A percentile compares a stretch with the other conserved stretches of the same genome.
Evolutionary conservation across 225 moss, liverwort and hornwort species (phyloP).

Genomic region (Rhytidiadelphus loreus): DNA sequence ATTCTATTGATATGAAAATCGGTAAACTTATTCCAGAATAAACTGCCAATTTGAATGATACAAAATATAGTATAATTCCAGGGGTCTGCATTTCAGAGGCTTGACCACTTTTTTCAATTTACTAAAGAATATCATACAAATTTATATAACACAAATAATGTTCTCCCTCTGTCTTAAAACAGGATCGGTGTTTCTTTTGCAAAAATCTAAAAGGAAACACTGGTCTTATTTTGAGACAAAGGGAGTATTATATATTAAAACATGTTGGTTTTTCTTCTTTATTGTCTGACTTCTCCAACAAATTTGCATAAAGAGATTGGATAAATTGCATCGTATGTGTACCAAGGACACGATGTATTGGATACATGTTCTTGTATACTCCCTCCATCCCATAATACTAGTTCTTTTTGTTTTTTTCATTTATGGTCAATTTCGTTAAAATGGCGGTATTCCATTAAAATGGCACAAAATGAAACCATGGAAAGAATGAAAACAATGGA

Average conservation of each 20-base stretch:
- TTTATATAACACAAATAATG: background rate
- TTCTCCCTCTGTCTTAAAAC: no score
- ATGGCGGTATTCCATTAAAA: no score
- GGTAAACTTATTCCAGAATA: background rate
- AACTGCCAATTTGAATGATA: background rate
- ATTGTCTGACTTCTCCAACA: background rate
- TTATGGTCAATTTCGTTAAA: no score
- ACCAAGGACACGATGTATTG: background rate
- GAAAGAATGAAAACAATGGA: no score
- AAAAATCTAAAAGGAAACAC: no score
- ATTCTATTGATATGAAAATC: background rate
- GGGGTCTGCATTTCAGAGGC: background rate
- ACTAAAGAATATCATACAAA: no score
- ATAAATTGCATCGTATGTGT: background rate
- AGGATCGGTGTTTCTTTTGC: no score
- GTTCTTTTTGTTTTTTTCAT: rapidly evolving
- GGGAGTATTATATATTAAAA: background rate
- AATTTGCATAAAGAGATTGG: background rate
- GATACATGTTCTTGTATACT: background rate
- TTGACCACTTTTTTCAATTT: background rate
- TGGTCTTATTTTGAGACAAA: no score
- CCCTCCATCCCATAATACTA: rapidly evolving
- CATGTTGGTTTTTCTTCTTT: background rate
- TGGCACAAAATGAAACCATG: no score
- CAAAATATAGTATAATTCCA: background rate